Evolutionary conservation across 257 asterid genomes (phyloP).

Genomic region (Petunia axillaris): DNA sequence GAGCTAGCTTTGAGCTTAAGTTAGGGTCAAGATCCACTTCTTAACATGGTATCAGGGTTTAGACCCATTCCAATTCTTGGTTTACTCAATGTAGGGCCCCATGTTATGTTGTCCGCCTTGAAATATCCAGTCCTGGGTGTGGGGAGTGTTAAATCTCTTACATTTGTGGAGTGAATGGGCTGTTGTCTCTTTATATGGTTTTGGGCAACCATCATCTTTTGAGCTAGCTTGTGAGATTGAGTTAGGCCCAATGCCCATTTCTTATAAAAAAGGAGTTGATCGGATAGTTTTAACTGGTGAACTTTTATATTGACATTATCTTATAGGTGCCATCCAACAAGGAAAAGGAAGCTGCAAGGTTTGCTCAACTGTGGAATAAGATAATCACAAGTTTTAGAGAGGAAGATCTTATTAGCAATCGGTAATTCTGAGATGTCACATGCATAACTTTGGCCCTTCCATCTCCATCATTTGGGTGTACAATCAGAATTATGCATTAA

Average conservation of each 20-base stretch:
- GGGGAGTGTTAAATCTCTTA: too few relatives aligned
- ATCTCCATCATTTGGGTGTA: constrained; percentile 25
- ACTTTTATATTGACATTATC: constrained; percentile 13
- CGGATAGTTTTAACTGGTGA: constrained; percentile 9
- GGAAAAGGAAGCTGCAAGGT: constrained; percentile 93
- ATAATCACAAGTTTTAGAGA: constrained; percentile 95
- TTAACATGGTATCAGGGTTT: too few relatives aligned
- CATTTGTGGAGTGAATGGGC: too few relatives aligned
- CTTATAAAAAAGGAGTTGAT: neutral
- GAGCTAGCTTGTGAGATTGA: too few relatives aligned
- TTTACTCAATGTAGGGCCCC: too few relatives aligned
- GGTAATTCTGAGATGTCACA: constrained; percentile 45
- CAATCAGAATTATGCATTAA: neutral
- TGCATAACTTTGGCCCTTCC: neutral
- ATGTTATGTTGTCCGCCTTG: too few relatives aligned
- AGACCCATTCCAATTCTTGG: too few relatives aligned
- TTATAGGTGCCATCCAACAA: constrained; percentile 77
- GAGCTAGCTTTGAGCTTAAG: too few relatives aligned
- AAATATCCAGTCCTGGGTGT: too few relatives aligned
- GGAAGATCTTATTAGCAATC: constrained; percentile 93
- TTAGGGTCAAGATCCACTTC: too few relatives aligned
- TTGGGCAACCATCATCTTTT: too few relatives aligned
- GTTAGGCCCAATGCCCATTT: neutral
- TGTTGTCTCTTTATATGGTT: too few relatives aligned
- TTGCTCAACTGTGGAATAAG: constrained; percentile 99